A percentile compares a stretch with the other conserved stretches of the same genome.
Conservation (phyloP, 129 eudicot species). For the Glebionis coronaria region DNA sequence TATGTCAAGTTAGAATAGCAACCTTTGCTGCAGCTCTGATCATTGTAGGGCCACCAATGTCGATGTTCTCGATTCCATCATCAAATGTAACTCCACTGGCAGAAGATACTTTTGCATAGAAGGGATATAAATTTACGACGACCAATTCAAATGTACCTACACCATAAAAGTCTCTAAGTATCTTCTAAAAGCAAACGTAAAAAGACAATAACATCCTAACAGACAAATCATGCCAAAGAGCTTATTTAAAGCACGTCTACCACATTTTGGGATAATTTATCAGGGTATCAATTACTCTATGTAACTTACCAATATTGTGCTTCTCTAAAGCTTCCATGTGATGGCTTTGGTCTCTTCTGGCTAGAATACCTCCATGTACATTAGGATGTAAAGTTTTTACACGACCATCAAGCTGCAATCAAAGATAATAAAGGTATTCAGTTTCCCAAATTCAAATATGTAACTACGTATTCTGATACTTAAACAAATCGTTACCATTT, state of each 20-base stretch:
- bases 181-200: not conserved
- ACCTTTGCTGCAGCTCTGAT: conserved; percentile 99
- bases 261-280: not conserved
- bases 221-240: not conserved
- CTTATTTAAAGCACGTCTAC: not conserved
- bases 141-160: conserved; percentile 93
- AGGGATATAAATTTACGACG: conserved; percentile 92
- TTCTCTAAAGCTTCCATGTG: conserved; percentile 93
- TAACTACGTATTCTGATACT: too few species aligned
- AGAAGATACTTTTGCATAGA: conserved; percentile 82
- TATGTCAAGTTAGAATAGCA: not conserved
- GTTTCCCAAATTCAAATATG: too few species aligned
- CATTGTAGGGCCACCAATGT: conserved; percentile 99
- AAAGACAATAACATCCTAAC: too few species aligned
- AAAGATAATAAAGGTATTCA: conserved; percentile 9
- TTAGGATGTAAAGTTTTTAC: conserved; percentile 96
- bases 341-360: conserved; percentile 89
- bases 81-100: conserved; percentile 60
- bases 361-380: conserved; percentile 97
- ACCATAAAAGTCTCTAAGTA: not conserved
- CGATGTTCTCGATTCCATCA: conserved; percentile 95
- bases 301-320: conserved; percentile 71
- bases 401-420: conserved; percentile 91
- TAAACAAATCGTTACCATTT: conserved; percentile 51
- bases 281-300: not conserved